Conservation (phyloP, 495 filamentous ascomycete genomes). For the Letharia columbiana region DNA sequence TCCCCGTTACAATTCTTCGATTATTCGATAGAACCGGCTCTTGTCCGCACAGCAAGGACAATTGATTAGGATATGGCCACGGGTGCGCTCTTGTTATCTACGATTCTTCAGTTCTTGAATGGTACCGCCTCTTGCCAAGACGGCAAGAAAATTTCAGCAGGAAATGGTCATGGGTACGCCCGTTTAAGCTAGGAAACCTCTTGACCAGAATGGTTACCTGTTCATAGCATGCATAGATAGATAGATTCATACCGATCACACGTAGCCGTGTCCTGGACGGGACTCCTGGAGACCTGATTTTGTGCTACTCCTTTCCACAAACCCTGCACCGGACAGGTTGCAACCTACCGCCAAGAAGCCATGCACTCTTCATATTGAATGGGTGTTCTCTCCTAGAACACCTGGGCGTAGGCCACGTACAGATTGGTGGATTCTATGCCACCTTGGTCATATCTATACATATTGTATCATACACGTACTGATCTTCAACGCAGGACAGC, state of each 20-base stretch:
- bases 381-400: neutral
- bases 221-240: conserved; percentile 1
- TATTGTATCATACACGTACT: neutral
- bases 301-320: neutral
- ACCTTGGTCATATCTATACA: no score
- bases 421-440: neutral
- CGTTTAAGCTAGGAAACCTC: neutral
- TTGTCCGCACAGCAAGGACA: neutral
- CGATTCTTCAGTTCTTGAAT: neutral
- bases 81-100: neutral
- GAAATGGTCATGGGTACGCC: neutral
- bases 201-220: neutral
- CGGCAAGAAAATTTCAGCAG: neutral
- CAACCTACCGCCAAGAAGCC: neutral
- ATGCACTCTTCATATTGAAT: neutral
- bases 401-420: neutral
- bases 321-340: neutral
- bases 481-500: conserved; percentile 4
- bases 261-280: neutral
- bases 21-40: neutral
- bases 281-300: neutral
- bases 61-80: neutral
- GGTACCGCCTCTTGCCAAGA: neutral
- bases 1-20: neutral
- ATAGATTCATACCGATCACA: neutral